Conservation (phyloP, 805 yeast genomes). For the Isabelozyma pseudorhagii region DNA sequence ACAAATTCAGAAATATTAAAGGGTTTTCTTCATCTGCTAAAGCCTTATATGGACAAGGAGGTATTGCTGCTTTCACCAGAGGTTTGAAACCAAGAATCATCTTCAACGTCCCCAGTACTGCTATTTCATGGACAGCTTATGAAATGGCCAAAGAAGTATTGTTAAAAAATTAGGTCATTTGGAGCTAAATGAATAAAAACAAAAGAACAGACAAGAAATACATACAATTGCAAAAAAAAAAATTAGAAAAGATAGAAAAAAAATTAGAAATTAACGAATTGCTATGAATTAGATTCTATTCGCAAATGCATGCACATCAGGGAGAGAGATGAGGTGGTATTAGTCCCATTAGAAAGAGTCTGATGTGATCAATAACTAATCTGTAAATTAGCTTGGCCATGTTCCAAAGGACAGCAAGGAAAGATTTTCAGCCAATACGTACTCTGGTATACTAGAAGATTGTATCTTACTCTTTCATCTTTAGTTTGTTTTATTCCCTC, state of each 20-base stretch:
- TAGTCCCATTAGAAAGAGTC: no score
- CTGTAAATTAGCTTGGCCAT: not conserved
- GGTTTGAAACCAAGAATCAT: constrained; percentile 91
- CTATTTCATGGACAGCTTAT: constrained; percentile 96
- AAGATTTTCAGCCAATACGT: not conserved
- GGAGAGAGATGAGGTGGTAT: not conserved
- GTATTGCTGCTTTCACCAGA: constrained; percentile 66
- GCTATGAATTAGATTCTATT: not conserved
- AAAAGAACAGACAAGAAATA: not conserved
- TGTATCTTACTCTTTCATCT: not conserved
- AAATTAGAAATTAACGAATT: not conserved
- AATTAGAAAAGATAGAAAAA: not conserved
- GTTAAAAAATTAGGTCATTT: constrained; percentile 16
- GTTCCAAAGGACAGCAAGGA: not conserved
- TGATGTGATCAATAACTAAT: not conserved
- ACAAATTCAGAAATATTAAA: constrained; percentile 49
- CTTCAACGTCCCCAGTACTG: constrained; percentile 92
- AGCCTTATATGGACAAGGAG: constrained; percentile 60
- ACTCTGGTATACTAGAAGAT: not conserved
- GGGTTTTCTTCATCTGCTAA: constrained; percentile 71
- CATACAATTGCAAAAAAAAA: not conserved
- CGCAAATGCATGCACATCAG: not conserved
- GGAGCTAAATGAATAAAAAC: not conserved
- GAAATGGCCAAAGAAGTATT: constrained; percentile 89
- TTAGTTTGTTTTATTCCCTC: not conserved